Percentiles rank a stretch among this genome's conserved stretches.
Evolutionary conservation across 768 basidiomycete species (phyloP).

Genomic region (Lactarius akahatsu): DNA sequence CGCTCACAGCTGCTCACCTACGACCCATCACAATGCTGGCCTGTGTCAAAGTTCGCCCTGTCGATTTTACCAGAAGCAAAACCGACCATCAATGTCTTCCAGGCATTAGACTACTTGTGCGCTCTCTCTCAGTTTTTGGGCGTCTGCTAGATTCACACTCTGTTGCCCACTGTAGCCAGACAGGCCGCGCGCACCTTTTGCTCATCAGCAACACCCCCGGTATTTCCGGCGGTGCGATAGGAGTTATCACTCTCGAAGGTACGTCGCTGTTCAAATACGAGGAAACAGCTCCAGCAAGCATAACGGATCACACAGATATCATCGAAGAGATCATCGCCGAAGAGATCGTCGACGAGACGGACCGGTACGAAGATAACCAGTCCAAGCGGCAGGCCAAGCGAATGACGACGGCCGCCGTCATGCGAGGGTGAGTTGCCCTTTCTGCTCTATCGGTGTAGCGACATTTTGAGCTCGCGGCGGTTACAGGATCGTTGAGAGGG

Average conservation of each 20-base stretch:
- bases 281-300: not conserved
- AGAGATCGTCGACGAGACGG: conserved; percentile 95
- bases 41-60: conserved; percentile 72
- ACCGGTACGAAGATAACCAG: conserved; percentile 84
- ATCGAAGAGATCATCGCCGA: conserved; percentile 95
- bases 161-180: conserved; percentile 56
- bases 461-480: not conserved
- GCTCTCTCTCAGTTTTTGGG: conserved; percentile 25
- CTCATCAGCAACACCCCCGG: conserved; percentile 86
- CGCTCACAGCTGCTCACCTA: conserved; percentile 72
- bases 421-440: conserved; percentile 61
- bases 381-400: conserved; percentile 73
- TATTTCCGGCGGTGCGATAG: conserved; percentile 76
- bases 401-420: conserved; percentile 67
- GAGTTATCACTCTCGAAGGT: conserved; percentile 90
- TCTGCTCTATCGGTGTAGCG: not conserved
- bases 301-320: conserved; percentile 48
- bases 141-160: not conserved
- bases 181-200: conserved; percentile 89
- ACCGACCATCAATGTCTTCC: conserved; percentile 90
- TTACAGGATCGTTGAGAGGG: conserved; percentile 55
- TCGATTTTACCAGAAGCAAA: conserved; percentile 87
- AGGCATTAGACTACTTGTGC: conserved; percentile 91
- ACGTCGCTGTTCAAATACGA: not conserved
- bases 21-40: conserved; percentile 76